A percentile compares a stretch with the other conserved stretches of the same genome.
Conservation (phyloP, 2,329 filamentous ascomycete species). For the Claviceps purpurea region DNA sequence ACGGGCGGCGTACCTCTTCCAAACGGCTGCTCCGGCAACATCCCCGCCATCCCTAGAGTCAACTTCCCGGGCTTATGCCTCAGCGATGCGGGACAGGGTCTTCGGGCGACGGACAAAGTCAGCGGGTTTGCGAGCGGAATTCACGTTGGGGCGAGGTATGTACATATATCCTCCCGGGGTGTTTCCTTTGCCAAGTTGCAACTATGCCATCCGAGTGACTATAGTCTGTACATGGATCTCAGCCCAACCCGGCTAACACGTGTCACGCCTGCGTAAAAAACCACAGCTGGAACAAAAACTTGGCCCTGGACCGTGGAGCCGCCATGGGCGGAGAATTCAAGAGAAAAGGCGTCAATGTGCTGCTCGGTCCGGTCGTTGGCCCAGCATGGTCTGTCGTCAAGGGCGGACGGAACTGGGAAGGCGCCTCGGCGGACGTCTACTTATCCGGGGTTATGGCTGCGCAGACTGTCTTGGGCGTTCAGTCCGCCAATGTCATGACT, state of each 20-base stretch:
- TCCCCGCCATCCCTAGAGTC: constrained; percentile 24
- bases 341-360: constrained; percentile 64
- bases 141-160: constrained; percentile 25
- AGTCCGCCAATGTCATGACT: constrained; percentile 47
- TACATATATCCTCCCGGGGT: constrained; percentile 1
- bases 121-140: constrained; percentile 27
- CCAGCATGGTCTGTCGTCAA: constrained; percentile 47
- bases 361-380: constrained; percentile 63
- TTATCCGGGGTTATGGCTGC: constrained; percentile 35
- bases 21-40: constrained; percentile 34
- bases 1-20: constrained; percentile 52
- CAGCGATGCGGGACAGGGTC: constrained; percentile 31
- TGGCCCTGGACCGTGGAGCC: constrained; percentile 53
- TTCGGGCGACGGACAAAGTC: constrained; percentile 29
- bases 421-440: constrained; percentile 40
- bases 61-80: constrained; percentile 31
- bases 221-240: too few relatives aligned
- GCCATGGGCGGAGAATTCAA: constrained; percentile 68
- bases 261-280: neutral
- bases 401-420: constrained; percentile 54
- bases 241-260: neutral
- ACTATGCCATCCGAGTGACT: too few relatives aligned
- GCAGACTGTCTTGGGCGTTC: constrained; percentile 33
- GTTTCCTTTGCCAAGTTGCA: too few relatives aligned
- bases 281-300: constrained; percentile 52